Percentiles rank a stretch among this genome's conserved stretches.
Evolutionary conservation across 129 eudicot genomes (phyloP).

Genomic region (Deinandra increscens): DNA sequence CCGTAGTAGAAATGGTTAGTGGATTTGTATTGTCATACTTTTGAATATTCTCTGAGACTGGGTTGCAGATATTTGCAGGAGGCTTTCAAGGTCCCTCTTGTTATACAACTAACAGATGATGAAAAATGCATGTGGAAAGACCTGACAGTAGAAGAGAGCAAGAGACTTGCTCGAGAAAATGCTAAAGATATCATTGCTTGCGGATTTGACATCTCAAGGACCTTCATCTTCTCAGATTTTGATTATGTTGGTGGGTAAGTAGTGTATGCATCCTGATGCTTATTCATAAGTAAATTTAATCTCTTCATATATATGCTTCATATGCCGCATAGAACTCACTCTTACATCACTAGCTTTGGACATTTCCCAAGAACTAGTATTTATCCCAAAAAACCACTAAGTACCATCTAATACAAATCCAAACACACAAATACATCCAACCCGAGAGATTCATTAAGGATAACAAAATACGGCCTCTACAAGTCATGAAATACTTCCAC

Average conservation of each 20-base stretch:
- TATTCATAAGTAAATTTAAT: neutral
- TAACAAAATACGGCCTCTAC: no score
- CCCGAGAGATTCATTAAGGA: no score
- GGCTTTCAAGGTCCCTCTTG: slow-evolving; percentile 93
- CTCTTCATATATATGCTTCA: neutral
- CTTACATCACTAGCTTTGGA: neutral
- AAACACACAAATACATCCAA: no score
- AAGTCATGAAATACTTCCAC: no score
- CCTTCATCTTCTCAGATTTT: slow-evolving; percentile 88
- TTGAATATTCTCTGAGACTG: neutral
- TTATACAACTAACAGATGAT: slow-evolving; percentile 91
- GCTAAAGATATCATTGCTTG: slow-evolving; percentile 98
- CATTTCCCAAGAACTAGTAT: no score
- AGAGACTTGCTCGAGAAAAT: slow-evolving; percentile 93
- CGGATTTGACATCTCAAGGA: slow-evolving; percentile 88
- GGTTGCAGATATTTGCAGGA: slow-evolving; percentile 87
- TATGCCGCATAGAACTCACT: neutral
- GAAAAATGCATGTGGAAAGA: slow-evolving; percentile 98
- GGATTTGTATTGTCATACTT: neutral
- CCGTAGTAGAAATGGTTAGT: neutral
- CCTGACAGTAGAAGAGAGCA: slow-evolving; percentile 82
- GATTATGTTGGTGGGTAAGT: slow-evolving; percentile 93
- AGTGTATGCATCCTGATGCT: neutral
- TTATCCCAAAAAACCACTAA: neutral
- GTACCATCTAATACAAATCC: no score